Percentiles rank a stretch among this genome's conserved stretches.
phyloP scores from a whole-genome alignment of 768 basidiomycete genomes.

The Lentinula aciculospora region DNA sequence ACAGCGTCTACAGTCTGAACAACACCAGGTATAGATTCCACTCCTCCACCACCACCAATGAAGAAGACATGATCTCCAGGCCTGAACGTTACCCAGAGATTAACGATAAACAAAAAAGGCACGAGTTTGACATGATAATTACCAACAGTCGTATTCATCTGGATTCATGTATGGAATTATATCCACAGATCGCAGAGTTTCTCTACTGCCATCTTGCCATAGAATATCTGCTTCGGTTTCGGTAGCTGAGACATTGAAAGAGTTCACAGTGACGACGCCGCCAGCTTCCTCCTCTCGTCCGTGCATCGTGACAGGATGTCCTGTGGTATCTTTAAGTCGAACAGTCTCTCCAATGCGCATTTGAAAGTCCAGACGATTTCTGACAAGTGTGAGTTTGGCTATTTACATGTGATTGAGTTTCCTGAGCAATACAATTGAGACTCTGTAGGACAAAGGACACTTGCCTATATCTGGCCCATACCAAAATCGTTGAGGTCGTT shows the following conservation, averaged over 20 bases:
- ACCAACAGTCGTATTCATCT: conserved; percentile 93
- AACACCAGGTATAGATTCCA: conserved; percentile 52
- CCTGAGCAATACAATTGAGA: not conserved
- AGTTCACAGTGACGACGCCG: conserved; percentile 45
- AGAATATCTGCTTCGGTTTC: conserved; percentile 64
- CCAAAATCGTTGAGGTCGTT: conserved; percentile 77
- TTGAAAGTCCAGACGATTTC: conserved; percentile 52
- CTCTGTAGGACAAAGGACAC: not conserved
- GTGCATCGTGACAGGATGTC: conserved; percentile 54
- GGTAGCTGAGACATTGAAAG: conserved; percentile 65
- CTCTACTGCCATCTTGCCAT: conserved; percentile 83
- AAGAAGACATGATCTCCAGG: conserved; percentile 89
- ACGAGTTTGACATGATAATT: conserved; percentile 19
- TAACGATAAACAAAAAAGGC: conserved; percentile 1
- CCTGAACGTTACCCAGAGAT: conserved; percentile 43
- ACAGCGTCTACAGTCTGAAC: conserved; percentile 72
- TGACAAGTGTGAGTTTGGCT: conserved; percentile 56
- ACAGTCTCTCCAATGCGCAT: conserved; percentile 75
- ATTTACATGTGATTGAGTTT: not conserved
- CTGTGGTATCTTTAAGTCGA: conserved; percentile 42
- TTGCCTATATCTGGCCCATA: conserved; percentile 46
- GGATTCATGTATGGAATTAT: conserved; percentile 81
- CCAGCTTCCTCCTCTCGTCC: conserved; percentile 41
- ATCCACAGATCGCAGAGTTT: conserved; percentile 53
- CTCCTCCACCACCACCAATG: conserved; percentile 72